phyloP scores from a whole-genome alignment of 129 eudicot genomes.

The Lonicera japonica region DNA sequence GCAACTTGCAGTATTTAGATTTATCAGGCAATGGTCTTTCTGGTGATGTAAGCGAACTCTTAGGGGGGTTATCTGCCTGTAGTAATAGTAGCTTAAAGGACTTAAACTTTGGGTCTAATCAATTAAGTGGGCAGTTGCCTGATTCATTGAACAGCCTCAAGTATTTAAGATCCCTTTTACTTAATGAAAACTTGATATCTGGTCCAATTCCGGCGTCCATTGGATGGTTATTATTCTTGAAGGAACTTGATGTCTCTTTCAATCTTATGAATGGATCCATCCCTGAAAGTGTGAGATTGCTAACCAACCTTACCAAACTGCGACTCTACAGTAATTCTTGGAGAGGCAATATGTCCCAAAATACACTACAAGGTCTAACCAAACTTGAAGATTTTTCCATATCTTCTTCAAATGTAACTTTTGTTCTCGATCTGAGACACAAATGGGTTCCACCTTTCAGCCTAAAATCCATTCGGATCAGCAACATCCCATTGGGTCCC shows the following conservation, averaged over 20 bases:
- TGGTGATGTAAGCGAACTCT: constrained; percentile 6
- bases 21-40: neutral
- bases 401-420: neutral
- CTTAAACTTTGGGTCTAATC: constrained; percentile 7
- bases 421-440: constrained; percentile 1
- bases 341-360: constrained; percentile 17
- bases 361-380: constrained; percentile 6
- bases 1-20: constrained; percentile 5
- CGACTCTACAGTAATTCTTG: constrained; percentile 3
- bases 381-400: neutral
- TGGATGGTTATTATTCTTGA: constrained; percentile 10
- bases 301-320: neutral
- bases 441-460: constrained; percentile 31
- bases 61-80: constrained; percentile 9
- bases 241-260: constrained; percentile 8
- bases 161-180: neutral
- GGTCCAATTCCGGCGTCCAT: constrained; percentile 19
- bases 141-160: constrained; percentile 8
- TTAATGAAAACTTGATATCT: neutral
- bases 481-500: constrained; percentile 10
- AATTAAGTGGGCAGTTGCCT: constrained; percentile 16
- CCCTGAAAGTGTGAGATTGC: constrained; percentile 9
- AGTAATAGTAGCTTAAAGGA: constrained; percentile 3
- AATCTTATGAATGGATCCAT: constrained; percentile 19
- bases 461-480: neutral